Evolutionary conservation across 805 yeast genomes (phyloP).

Genomic region (Ogataea henricii): DNA sequence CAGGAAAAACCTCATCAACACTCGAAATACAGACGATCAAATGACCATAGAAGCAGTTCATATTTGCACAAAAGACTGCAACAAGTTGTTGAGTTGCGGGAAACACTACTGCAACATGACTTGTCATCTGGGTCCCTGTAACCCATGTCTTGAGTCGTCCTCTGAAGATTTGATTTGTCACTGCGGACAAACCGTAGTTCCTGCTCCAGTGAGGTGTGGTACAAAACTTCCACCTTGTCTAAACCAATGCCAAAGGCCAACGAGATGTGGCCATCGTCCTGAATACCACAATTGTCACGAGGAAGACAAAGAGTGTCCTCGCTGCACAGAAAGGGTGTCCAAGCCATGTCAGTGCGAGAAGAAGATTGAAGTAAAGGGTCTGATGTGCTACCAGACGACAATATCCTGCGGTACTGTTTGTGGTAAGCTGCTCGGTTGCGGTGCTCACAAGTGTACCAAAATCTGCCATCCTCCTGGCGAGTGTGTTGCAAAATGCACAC

Average conservation of each 20-base stretch:
- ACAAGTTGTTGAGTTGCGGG: conserved; percentile 62
- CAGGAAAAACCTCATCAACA: conserved; percentile 43
- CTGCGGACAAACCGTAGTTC: conserved; percentile 76
- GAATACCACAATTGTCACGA: conserved; percentile 77
- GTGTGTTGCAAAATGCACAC: conserved; percentile 61
- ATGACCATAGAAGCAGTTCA: conserved; percentile 71
- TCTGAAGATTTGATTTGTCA: conserved; percentile 76
- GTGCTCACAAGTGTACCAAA: conserved; percentile 53
- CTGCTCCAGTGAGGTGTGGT: conserved; percentile 88
- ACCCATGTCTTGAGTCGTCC: conserved; percentile 79
- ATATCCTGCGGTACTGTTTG: conserved; percentile 75
- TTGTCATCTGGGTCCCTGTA: conserved; percentile 81
- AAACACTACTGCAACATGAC: conserved; percentile 65
- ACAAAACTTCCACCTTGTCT: conserved; percentile 64
- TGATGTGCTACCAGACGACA: conserved; percentile 65
- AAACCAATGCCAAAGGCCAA: conserved; percentile 60
- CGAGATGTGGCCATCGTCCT: conserved; percentile 68
- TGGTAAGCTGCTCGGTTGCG: conserved; percentile 47
- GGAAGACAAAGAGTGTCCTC: conserved; percentile 66
- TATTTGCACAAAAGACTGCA: conserved; percentile 69
- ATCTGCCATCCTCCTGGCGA: conserved; percentile 59
- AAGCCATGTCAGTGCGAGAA: conserved; percentile 36
- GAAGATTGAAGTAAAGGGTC: conserved; percentile 49
- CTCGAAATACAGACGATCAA: conserved; percentile 47
- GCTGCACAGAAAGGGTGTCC: conserved; percentile 56